Conservation (phyloP, 1,284 basidiomycete species). For the Moesziomyces parantarcticus region DNA sequence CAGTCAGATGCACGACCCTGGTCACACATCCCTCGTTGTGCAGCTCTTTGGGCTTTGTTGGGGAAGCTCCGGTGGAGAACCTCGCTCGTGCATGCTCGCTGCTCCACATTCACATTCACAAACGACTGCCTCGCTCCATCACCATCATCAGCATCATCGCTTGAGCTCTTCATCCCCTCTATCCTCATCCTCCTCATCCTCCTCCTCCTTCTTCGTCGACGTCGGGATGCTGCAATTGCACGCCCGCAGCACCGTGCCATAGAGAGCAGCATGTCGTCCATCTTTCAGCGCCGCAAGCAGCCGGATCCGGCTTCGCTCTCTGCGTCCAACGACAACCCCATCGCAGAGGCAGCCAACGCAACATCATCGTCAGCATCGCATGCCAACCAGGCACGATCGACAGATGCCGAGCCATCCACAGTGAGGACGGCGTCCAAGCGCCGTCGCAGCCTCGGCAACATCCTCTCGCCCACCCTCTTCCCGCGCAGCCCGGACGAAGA, state of each 20-base stretch:
- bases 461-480: constrained; percentile 44
- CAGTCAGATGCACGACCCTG: constrained; percentile 5
- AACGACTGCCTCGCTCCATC: background rate
- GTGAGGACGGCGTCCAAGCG: constrained; percentile 23
- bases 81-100: background rate
- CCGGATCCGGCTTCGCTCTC: constrained; percentile 32
- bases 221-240: background rate
- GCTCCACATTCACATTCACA: too few relatives aligned
- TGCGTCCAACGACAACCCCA: constrained; percentile 2
- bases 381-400: background rate
- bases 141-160: background rate
- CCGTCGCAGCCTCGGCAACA: constrained; percentile 33
- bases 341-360: constrained; percentile 7
- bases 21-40: too few relatives aligned
- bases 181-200: background rate
- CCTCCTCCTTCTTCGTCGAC: background rate
- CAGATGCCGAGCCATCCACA: constrained; percentile 6
- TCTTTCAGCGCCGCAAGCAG: constrained; percentile 45
- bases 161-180: background rate
- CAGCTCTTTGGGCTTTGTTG: constrained; percentile 14
- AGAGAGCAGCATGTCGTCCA: constrained; percentile 24
- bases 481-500: constrained; percentile 26
- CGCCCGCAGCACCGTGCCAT: background rate
- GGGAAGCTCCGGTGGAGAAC: background rate
- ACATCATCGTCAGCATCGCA: constrained; percentile 10